Conservation (phyloP, 2,329 filamentous ascomycete genomes). For the Colletotrichum caudatum region DNA sequence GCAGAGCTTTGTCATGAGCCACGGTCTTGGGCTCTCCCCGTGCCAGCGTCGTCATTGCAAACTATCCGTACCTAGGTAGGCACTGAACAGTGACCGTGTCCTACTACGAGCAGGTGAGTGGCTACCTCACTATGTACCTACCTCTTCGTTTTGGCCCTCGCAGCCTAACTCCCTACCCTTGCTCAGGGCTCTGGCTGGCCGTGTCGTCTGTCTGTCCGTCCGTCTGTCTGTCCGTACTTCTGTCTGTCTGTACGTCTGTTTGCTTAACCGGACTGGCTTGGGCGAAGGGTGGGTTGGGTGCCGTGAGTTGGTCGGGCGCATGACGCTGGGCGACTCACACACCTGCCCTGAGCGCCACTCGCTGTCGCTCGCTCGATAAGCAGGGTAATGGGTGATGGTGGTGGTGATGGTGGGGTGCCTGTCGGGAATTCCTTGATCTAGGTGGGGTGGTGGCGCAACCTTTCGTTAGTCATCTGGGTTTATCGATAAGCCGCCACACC, state of each 20-base stretch:
- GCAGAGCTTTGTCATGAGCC: neutral
- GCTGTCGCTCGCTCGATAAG: constrained; percentile 16
- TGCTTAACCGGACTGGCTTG: constrained; percentile 4
- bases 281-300: neutral
- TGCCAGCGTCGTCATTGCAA: constrained; percentile 32
- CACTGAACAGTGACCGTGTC: constrained; percentile 13
- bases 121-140: neutral
- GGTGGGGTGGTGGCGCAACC: too few relatives aligned
- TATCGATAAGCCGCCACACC: constrained; percentile 24
- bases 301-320: constrained; percentile 3
- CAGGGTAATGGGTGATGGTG: neutral
- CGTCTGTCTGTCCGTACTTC: neutral
- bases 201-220: neutral
- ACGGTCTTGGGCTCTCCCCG: neutral
- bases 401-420: neutral
- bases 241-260: neutral
- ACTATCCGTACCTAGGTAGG: neutral
- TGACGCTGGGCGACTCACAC: constrained; percentile 22
- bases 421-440: constrained; percentile 6
- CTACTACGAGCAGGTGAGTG: constrained; percentile 29
- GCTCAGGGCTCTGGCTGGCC: neutral
- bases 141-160: neutral
- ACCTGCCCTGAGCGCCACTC: constrained; percentile 35
- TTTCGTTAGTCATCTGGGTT: neutral
- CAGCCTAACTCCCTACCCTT: neutral